These are phyloP conservation scores for Lodderomyces parapsilosis DNA, from an alignment of 1,139 yeast species.

Conservation along the genomic window DNA sequence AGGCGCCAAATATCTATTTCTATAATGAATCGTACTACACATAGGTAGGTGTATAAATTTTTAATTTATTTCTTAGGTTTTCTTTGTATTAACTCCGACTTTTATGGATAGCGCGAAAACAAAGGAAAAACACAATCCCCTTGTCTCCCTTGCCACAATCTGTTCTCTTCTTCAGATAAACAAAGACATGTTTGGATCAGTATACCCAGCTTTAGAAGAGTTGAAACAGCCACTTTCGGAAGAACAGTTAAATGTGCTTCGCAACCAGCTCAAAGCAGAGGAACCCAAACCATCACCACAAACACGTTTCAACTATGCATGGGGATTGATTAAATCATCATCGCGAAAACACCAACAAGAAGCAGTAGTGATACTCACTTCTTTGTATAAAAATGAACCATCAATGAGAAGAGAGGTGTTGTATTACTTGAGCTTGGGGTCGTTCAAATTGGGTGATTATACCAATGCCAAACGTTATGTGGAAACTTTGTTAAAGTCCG, in stretches of 20 bases:
- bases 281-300: conserved; percentile 78
- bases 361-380: conserved; percentile 76
- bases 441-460: conserved; percentile 85
- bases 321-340: conserved; percentile 85
- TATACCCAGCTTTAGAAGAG: conserved; percentile 44
- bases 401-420: conserved; percentile 85
- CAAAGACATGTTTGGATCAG: conserved; percentile 15
- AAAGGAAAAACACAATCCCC: no score
- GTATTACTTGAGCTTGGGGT: conserved; percentile 84
- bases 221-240: conserved; percentile 59
- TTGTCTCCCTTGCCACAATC: conserved; percentile 1
- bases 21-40: conserved; percentile 28
- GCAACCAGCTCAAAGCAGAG: conserved; percentile 77
- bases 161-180: background rate
- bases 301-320: conserved; percentile 88
- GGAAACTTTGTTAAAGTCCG: conserved; percentile 71
- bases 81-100: no score
- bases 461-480: conserved; percentile 83
- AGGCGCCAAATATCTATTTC: conserved; percentile 35
- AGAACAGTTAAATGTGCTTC: conserved; percentile 72
- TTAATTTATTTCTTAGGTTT: no score
- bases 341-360: conserved; percentile 63
- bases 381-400: conserved; percentile 75
- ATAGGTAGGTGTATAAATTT: conserved; percentile 1
- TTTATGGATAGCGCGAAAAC: no score